phyloP scores from a whole-genome alignment of 176 grass and related monocot genomes.

The Zea luxurians region DNA sequence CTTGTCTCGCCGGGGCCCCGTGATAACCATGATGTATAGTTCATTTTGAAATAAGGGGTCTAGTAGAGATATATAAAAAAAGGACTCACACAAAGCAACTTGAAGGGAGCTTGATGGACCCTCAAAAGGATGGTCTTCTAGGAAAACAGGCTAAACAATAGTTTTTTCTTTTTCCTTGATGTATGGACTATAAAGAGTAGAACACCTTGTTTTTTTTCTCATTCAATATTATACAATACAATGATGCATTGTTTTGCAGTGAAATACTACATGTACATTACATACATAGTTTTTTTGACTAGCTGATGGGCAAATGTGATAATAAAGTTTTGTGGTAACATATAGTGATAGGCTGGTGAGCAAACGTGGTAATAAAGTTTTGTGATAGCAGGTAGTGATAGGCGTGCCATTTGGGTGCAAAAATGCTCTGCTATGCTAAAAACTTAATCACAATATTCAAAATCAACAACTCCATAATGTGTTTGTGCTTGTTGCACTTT shows the following conservation, averaged over 20 bases:
- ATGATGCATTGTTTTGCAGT: not conserved
- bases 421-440: not conserved
- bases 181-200: not conserved
- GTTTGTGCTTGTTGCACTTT: not conserved
- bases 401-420: not conserved
- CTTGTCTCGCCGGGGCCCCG: too few species aligned
- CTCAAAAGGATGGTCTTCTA: not conserved
- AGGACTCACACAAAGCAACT: not conserved
- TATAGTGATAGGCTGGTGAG: not conserved
- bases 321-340: not conserved
- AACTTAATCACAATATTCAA: not conserved
- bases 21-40: not conserved
- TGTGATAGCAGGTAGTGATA: not conserved
- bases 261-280: not conserved
- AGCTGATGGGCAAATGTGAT: not conserved
- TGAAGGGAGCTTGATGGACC: not conserved
- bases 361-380: slow-evolving; percentile 12
- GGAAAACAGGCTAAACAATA: not conserved
- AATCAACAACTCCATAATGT: slow-evolving; percentile 8
- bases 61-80: not conserved
- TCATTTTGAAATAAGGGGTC: not conserved
- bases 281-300: not conserved
- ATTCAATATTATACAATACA: not conserved
- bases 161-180: not conserved
- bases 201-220: not conserved